Conservation (phyloP, 805 yeast genomes). For the Peterozyma toletana region DNA sequence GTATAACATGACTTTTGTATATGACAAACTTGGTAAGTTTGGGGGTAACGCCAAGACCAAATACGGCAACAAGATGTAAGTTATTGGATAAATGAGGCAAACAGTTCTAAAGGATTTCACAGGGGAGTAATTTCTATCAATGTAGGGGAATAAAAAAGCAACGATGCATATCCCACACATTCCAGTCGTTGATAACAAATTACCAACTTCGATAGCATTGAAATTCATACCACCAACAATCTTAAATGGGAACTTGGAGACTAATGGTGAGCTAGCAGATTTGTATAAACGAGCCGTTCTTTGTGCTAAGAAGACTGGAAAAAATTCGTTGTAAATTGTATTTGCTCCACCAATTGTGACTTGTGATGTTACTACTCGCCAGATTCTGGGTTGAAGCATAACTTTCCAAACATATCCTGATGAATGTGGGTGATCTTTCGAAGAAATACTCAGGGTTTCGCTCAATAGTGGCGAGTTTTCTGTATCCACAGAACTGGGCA, state of each 20-base stretch:
- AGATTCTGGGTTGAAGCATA: not conserved
- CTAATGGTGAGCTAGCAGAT: conserved; percentile 3
- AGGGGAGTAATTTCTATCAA: conserved; percentile 40
- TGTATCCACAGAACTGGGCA: not conserved
- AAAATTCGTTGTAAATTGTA: conserved; percentile 38
- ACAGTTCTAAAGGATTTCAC: conserved; percentile 34
- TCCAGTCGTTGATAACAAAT: conserved; percentile 45
- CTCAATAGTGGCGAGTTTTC: not conserved
- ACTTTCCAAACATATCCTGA: not conserved
- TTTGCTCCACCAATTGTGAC: conserved; percentile 25
- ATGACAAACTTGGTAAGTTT: conserved; percentile 16
- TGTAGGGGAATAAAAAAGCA: conserved; percentile 39
- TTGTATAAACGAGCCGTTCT: conserved; percentile 13
- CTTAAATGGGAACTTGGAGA: conserved; percentile 38
- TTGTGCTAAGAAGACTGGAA: conserved; percentile 45
- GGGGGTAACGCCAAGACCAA: conserved; percentile 31
- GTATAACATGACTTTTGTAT: conserved; percentile 15
- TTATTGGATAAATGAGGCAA: conserved; percentile 33
- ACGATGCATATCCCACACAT: conserved; percentile 42
- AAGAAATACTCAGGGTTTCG: not conserved
- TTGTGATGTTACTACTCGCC: not conserved
- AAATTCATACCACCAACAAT: conserved; percentile 48
- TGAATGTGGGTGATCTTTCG: not conserved
- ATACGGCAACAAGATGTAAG: conserved; percentile 40
- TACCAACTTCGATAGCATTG: conserved; percentile 37